Evolutionary conservation across 306 rosid genomes (phyloP), one percentile per base, ranked within the genome.

Genomic region (Dryas drummondii): DNA sequence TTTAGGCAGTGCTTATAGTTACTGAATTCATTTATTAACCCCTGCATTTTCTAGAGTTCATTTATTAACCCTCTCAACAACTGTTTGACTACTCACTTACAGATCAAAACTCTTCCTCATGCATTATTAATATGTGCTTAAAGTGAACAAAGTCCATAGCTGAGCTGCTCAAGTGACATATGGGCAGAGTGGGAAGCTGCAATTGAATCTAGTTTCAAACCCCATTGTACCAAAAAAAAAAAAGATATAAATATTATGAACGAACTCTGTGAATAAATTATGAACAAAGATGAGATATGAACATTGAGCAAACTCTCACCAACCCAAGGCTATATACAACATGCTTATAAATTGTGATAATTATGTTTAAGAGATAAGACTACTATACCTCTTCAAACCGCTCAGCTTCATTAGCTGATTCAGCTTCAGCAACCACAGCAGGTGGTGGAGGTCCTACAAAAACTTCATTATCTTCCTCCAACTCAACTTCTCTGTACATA

Each of bases 381-480:
- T 62, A 82, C 17, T 48, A 71, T 85, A 94, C 98, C 96, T 94
- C 98, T 86, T 94, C 97, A 83, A 91, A 90, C 62, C 96, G 89
- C 79, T 94, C 98, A 12, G 96, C 98, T 68, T 94, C 97, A 77
- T 94, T 91, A 17, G 98, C 96, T 26, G 90, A 90, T 78, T 84
- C 98, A 68, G 91, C 89, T 87, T 91, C 96, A 76, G 89, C 68
- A 82, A 91, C 94, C 85, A 91, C 49, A 64, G 97, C 94, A 69
- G 96, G 96, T 22, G 94, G 97, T 49, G 97, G 84, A 79, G 97
- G 98, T 76, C 98, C 97, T 54, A 94, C 74, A 80, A 94, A 91
- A 47, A 80, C 40, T 73, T 75, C 96, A 78, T 26, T 32, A 74
- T 94, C 97, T 32, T 79, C 96, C 51, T 81, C 97, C 90, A 91